These are phyloP conservation scores for Talaromyces sp. DNA, from an alignment of 2,329 filamentous ascomycete genomes.

Conservation along the genomic window DNA sequence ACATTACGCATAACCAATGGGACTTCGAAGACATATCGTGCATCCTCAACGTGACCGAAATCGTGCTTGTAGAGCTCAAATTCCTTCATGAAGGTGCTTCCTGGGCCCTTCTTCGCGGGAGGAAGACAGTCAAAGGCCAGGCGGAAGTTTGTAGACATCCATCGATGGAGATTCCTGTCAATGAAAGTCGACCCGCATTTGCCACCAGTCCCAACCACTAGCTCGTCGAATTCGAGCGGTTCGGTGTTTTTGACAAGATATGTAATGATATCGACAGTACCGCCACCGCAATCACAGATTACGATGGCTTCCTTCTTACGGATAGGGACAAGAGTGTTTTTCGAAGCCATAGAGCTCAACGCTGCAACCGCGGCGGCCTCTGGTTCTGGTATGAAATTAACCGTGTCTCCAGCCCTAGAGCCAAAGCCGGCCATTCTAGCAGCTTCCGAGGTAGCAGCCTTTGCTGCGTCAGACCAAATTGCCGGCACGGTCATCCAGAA, in stretches of 20 bases:
- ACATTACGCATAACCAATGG: neutral
- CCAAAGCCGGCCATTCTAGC: constrained; percentile 15
- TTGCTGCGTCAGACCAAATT: constrained; percentile 25
- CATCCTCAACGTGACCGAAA: constrained; percentile 18
- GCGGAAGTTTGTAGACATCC: constrained; percentile 26
- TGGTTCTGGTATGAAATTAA: constrained; percentile 19
- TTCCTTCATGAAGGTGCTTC: constrained; percentile 30
- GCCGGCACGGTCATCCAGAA: constrained; percentile 27
- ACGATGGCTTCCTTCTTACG: constrained; percentile 10
- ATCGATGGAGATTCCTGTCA: constrained; percentile 28
- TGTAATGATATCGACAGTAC: constrained; percentile 25
- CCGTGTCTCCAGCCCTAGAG: constrained; percentile 5
- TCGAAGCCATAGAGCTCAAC: neutral
- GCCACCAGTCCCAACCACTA: constrained; percentile 18
- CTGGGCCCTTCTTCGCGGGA: constrained; percentile 21
- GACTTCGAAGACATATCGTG: neutral
- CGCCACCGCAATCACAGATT: constrained; percentile 27
- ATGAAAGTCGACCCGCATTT: constrained; percentile 32
- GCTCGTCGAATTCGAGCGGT: constrained; percentile 15
- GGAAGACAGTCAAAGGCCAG: constrained; percentile 22
- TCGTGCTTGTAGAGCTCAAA: constrained; percentile 29
- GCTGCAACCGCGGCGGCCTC: constrained; percentile 21
- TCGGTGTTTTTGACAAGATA: constrained; percentile 15
- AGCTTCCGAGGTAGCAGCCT: constrained; percentile 14
- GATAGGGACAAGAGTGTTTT: neutral